These are phyloP conservation scores for Kodamaea kaohsiungensis DNA, from an alignment of 805 yeast species.

Conservation along the genomic window DNA sequence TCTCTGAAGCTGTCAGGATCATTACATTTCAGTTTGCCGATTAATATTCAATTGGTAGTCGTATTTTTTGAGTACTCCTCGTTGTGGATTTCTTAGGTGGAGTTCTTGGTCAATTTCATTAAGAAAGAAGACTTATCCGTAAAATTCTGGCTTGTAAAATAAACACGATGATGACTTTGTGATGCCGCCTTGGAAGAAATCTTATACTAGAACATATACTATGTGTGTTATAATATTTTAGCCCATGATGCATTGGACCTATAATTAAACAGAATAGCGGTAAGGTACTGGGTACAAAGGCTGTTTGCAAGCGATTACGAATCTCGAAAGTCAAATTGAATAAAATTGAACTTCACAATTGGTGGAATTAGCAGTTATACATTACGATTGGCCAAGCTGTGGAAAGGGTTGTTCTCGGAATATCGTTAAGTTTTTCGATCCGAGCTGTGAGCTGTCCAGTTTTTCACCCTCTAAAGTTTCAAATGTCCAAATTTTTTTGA, in stretches of 20 bases:
- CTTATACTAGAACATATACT: background rate
- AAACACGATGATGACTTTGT: background rate
- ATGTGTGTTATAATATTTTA: background rate
- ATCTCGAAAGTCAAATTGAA: background rate
- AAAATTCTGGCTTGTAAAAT: background rate
- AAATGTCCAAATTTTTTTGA: too few species aligned
- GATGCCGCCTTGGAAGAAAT: constrained; percentile 1
- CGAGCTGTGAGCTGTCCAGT: background rate
- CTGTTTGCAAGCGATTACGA: background rate
- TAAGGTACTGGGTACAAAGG: background rate
- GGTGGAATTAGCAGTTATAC: background rate
- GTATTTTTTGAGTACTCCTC: too few species aligned
- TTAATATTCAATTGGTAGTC: too few species aligned
- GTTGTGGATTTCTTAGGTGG: too few species aligned
- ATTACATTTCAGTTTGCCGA: too few species aligned
- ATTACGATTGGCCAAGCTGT: background rate
- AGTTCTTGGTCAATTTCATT: background rate
- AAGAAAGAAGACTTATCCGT: background rate
- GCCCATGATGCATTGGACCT: background rate
- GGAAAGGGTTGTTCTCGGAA: background rate
- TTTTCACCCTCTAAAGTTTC: too few species aligned
- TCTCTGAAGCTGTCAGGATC: too few species aligned
- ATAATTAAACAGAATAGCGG: background rate
- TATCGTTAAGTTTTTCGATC: background rate
- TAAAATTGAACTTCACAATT: background rate